phyloP scores from a whole-genome alignment of 805 yeast genomes.

The Kuraishia molischiana region DNA sequence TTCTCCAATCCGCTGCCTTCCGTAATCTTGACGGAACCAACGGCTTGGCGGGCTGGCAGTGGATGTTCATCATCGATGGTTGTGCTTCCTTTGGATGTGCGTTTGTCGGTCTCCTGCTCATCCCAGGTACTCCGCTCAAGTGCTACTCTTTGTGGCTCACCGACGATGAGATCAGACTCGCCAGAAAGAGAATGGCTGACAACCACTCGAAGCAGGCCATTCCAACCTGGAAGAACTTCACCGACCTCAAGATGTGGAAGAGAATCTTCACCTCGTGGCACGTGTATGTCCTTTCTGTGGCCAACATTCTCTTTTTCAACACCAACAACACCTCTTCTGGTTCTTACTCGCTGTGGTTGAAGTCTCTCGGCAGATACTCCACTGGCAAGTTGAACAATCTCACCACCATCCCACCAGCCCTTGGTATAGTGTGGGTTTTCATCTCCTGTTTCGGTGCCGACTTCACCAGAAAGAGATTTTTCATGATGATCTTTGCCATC shows the following conservation, averaged over 20 bases:
- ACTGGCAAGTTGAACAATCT: slow-evolving; percentile 25
- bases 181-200: slow-evolving; percentile 31
- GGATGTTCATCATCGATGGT: slow-evolving; percentile 62
- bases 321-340: slow-evolving; percentile 30
- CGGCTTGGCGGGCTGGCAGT: slow-evolving; percentile 54
- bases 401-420: slow-evolving; percentile 36
- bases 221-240: slow-evolving; percentile 14
- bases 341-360: slow-evolving; percentile 30
- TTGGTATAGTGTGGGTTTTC: slow-evolving; percentile 29
- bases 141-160: slow-evolving; percentile 41
- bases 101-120: slow-evolving; percentile 14
- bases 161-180: slow-evolving; percentile 46
- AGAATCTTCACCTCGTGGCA: slow-evolving; percentile 29
- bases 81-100: slow-evolving; percentile 35
- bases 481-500: slow-evolving; percentile 3
- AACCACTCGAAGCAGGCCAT: slow-evolving; percentile 17
- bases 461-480: slow-evolving; percentile 13
- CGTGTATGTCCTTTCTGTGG: slow-evolving; percentile 22
- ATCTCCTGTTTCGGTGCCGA: slow-evolving; percentile 28
- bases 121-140: slow-evolving; percentile 60
- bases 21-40: slow-evolving; percentile 30
- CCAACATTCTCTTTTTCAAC: slow-evolving; percentile 33
- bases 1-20: slow-evolving; percentile 45
- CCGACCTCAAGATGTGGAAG: slow-evolving; percentile 23
- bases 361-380: slow-evolving; percentile 13